A percentile compares a stretch with the other conserved stretches of the same genome.
Conservation (phyloP, 306 rosid species). For the Coriaria nepalensis region DNA sequence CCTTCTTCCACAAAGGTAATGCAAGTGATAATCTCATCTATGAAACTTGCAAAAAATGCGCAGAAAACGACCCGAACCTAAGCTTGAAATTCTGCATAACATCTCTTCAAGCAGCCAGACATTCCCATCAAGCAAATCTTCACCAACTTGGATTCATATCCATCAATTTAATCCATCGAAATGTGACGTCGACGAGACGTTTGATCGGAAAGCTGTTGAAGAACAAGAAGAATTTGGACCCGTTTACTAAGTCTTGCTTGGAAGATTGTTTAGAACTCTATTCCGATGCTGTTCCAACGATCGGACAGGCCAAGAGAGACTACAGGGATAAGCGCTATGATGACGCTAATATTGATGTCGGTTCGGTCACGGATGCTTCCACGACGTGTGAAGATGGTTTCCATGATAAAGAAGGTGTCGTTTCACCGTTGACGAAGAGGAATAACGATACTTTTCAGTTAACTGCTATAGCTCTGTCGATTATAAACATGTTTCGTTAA, state of each 20-base stretch:
- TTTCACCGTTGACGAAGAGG: slow-evolving; percentile 39
- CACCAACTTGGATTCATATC: slow-evolving; percentile 12
- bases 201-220: slow-evolving; percentile 14
- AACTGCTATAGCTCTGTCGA: slow-evolving; percentile 37
- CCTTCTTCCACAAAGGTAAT: background rate
- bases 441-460: slow-evolving; percentile 41
- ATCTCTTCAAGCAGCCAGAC: slow-evolving; percentile 8
- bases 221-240: slow-evolving; percentile 3
- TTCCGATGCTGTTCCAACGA: slow-evolving; percentile 25
- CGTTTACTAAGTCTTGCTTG: slow-evolving; percentile 18
- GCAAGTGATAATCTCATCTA: background rate
- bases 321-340: slow-evolving; percentile 28
- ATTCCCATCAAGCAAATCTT: background rate
- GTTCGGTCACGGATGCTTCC: slow-evolving; percentile 43
- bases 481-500: slow-evolving; percentile 1
- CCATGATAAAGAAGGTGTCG: slow-evolving; percentile 29
- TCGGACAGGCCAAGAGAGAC: slow-evolving; percentile 25
- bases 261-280: slow-evolving; percentile 45
- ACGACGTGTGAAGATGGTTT: slow-evolving; percentile 50
- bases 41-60: slow-evolving; percentile 10
- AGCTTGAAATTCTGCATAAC: slow-evolving; percentile 14
- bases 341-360: slow-evolving; percentile 19
- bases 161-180: slow-evolving; percentile 1
- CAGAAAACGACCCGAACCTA: slow-evolving; percentile 2
- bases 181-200: slow-evolving; percentile 3